phyloP scores from a whole-genome alignment of 768 basidiomycete species.

The Cystobasidium ongulense region DNA sequence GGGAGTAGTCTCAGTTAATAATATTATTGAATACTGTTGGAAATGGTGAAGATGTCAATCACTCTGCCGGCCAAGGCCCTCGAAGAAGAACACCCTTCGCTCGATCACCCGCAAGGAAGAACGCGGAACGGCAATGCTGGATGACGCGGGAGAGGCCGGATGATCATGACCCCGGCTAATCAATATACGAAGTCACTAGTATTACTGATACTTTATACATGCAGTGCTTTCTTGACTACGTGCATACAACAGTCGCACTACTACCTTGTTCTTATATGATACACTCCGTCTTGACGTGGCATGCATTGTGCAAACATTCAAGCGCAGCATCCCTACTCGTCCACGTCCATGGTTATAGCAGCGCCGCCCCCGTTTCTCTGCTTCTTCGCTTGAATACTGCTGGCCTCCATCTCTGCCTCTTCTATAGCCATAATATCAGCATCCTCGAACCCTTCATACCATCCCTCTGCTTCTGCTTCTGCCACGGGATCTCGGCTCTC shows the following conservation, averaged over 20 bases:
- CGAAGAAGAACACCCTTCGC: too few species aligned
- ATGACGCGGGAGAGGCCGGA: neutral
- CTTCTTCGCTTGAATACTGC: neutral
- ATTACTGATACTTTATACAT: too few species aligned
- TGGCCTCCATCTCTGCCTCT: neutral
- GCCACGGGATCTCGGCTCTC: constrained; percentile 7
- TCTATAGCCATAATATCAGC: constrained; percentile 29
- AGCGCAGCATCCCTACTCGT: neutral
- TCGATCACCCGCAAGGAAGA: neutral
- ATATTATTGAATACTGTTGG: too few species aligned
- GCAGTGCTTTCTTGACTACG: too few species aligned
- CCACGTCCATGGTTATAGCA: constrained; percentile 11
- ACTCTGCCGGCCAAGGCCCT: too few species aligned
- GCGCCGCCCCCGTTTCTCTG: neutral
- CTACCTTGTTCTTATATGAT: too few species aligned
- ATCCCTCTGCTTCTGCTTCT: constrained; percentile 24
- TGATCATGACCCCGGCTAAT: neutral
- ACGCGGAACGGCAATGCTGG: neutral
- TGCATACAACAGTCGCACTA: too few species aligned
- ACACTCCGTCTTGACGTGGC: too few species aligned
- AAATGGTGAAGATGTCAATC: too few species aligned
- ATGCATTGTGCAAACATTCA: too few species aligned
- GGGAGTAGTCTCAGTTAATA: neutral
- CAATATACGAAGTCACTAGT: neutral
- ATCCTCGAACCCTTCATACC: constrained; percentile 28